Percentiles rank a stretch among this genome's conserved stretches.
Evolutionary conservation across 2,329 filamentous ascomycete species (phyloP).

Genomic region (Myriangium duriaei): DNA sequence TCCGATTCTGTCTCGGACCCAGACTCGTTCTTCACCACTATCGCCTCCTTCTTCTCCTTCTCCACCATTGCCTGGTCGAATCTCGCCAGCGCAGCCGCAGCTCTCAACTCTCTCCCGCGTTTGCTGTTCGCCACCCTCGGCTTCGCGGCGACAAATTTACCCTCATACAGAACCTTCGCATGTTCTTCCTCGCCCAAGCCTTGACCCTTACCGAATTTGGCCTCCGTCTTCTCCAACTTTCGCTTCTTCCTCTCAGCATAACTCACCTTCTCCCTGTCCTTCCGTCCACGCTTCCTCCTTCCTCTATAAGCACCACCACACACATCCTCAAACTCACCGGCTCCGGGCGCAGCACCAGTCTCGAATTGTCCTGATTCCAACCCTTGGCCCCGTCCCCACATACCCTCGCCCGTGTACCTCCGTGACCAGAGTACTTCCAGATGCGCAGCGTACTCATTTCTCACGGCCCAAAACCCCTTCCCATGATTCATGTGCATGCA

Average conservation of each 20-base stretch:
- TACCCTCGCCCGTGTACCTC: constrained; percentile 65
- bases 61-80: constrained; percentile 44
- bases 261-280: constrained; percentile 39
- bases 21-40: constrained; percentile 22
- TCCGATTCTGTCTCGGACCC: constrained; percentile 37
- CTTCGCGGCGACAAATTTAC: constrained; percentile 48
- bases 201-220: constrained; percentile 66
- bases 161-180: constrained; percentile 54
- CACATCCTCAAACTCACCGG: constrained; percentile 28
- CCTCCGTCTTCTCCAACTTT: constrained; percentile 64
- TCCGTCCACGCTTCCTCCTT: constrained; percentile 42
- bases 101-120: constrained; percentile 61
- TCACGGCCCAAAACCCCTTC: constrained; percentile 65
- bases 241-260: constrained; percentile 58
- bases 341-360: constrained; percentile 8
- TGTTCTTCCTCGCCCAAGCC: constrained; percentile 57
- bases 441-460: constrained; percentile 59
- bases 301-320: constrained; percentile 71
- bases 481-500: constrained; percentile 90
- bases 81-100: constrained; percentile 62
- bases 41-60: constrained; percentile 25
- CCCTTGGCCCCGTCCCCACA: constrained; percentile 64
- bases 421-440: constrained; percentile 59
- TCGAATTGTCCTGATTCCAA: constrained; percentile 48
- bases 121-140: constrained; percentile 64